These are phyloP conservation scores for Cronartium ribicola DNA, from an alignment of 1,284 basidiomycete species.

Conservation along the genomic window DNA sequence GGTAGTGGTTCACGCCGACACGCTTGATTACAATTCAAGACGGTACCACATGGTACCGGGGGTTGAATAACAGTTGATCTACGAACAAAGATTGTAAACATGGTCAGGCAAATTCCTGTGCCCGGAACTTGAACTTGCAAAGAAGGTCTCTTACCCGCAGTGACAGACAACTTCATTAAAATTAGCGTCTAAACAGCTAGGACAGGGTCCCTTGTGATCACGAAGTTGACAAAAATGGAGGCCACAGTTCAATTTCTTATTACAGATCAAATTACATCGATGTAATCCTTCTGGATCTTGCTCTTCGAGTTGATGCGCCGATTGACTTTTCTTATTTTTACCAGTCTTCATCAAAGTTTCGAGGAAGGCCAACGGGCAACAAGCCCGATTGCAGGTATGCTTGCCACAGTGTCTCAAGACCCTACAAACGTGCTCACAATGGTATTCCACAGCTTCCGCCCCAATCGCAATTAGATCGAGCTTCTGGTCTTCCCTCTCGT, in stretches of 20 bases:
- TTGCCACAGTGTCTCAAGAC: conserved; percentile 34
- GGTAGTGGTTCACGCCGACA: conserved; percentile 15
- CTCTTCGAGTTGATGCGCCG: conserved; percentile 15
- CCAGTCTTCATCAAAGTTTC: conserved; percentile 17
- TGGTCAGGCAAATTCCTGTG: neutral
- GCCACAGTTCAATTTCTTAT: conserved; percentile 29
- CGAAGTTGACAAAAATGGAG: conserved; percentile 31
- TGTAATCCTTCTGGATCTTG: conserved; percentile 37
- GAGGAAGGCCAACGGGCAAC: conserved; percentile 35
- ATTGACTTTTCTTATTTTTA: conserved; percentile 27
- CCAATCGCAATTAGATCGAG: neutral
- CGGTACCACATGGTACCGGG: conserved; percentile 32
- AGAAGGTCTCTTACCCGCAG: conserved; percentile 31
- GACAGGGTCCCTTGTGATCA: conserved; percentile 40
- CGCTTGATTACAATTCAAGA: conserved; percentile 16
- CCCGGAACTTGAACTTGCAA: neutral
- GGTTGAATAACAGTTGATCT: conserved; percentile 31
- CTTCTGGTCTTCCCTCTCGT: neutral
- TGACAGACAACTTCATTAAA: conserved; percentile 33
- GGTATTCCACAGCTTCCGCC: conserved; percentile 23
- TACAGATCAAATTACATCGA: conserved; percentile 28
- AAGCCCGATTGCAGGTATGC: conserved; percentile 33
- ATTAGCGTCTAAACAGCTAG: conserved; percentile 22
- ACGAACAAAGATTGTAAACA: neutral
- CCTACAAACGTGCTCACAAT: conserved; percentile 25